Conservation (phyloP, 2,329 filamentous ascomycete species). For the Aspergillus texensis region DNA sequence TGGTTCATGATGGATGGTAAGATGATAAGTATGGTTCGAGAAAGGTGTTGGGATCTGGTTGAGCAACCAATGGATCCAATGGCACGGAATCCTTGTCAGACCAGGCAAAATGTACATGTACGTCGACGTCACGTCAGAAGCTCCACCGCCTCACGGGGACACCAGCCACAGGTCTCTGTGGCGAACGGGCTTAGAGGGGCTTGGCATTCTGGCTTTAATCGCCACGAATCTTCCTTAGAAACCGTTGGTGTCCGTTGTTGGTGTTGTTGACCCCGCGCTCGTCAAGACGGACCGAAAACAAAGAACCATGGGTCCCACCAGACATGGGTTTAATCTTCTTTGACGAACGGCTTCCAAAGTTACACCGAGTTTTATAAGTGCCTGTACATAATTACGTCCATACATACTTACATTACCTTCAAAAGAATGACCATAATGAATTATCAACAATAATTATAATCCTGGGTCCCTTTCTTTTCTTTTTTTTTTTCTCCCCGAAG, state of each 20-base stretch:
- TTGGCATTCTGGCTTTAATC: not conserved
- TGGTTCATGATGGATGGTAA: conserved; percentile 27
- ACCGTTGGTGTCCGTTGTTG: not conserved
- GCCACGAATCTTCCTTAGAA: not conserved
- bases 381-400: too few species aligned
- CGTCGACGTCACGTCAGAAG: conserved; percentile 13
- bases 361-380: not conserved
- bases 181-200: not conserved
- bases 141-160: conserved; percentile 9
- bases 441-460: not conserved
- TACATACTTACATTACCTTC: not conserved
- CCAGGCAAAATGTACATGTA: conserved; percentile 5
- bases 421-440: not conserved
- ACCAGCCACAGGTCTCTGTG: conserved; percentile 5
- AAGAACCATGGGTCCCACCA: conserved; percentile 16
- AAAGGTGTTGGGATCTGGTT: conserved; percentile 4
- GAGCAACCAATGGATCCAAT: conserved; percentile 4
- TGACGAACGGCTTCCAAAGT: not conserved
- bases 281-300: conserved; percentile 11
- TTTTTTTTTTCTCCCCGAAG: not conserved
- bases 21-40: not conserved
- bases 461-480: not conserved
- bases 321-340: conserved; percentile 16
- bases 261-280: not conserved
- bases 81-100: not conserved